A percentile compares a stretch with the other conserved stretches of the same genome.
phyloP scores from a whole-genome alignment of 208 protist species.

The Leishmania guyanensis region DNA sequence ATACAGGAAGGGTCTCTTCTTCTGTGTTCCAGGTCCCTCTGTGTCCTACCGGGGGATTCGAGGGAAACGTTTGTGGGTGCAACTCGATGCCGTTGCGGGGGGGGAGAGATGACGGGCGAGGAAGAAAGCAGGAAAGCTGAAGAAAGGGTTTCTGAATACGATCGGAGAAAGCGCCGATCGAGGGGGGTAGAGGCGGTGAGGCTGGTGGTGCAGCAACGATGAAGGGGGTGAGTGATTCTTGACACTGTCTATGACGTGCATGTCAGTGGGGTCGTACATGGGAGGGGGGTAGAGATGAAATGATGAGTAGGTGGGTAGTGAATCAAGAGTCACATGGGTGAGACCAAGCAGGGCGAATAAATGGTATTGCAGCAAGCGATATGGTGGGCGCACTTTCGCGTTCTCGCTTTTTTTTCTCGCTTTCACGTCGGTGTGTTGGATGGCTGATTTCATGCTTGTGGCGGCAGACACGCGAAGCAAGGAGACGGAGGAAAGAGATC shows the following conservation, averaged over 20 bases:
- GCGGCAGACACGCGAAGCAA: background rate
- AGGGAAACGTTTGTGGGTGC: background rate
- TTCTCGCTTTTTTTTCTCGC: background rate
- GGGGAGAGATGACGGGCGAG: background rate
- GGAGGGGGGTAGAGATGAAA: background rate
- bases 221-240: background rate
- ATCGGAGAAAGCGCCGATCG: background rate
- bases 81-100: background rate
- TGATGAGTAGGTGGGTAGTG: background rate
- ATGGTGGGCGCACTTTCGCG: background rate
- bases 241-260: background rate
- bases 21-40: background rate
- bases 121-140: background rate
- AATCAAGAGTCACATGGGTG: background rate
- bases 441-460: background rate
- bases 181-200: background rate
- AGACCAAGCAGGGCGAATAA: background rate
- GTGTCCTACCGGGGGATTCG: background rate
- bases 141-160: background rate
- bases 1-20: background rate
- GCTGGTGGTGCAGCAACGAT: background rate
- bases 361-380: background rate
- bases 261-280: background rate
- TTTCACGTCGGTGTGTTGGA: background rate
- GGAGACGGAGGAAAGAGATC: background rate